Evolutionary conservation across 2,329 filamentous ascomycete species (phyloP).

Genomic region (Colletotrichum filicis): DNA sequence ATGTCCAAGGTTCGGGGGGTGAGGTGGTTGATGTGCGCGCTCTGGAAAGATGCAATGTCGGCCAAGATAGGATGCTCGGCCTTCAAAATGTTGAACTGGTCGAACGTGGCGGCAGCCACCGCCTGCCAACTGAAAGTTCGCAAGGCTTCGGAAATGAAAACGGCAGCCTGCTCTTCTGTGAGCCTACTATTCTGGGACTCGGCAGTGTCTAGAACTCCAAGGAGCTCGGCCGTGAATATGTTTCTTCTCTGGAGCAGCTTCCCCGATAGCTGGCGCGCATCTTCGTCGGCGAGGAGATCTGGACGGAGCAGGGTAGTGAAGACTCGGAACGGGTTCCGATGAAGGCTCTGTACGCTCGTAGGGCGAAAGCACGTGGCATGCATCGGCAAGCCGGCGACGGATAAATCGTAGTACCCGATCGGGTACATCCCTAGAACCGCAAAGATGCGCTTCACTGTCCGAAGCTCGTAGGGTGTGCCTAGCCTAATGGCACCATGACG

Average conservation of each 20-base stretch:
- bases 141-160: conserved; percentile 55
- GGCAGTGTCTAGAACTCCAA: conserved; percentile 48
- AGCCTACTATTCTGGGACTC: conserved; percentile 45
- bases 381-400: conserved; percentile 57
- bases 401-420: conserved; percentile 64
- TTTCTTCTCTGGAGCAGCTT: conserved; percentile 48
- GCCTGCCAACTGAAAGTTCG: conserved; percentile 61
- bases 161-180: conserved; percentile 41
- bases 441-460: conserved; percentile 56
- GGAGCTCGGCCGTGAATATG: conserved; percentile 53
- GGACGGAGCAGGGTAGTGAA: conserved; percentile 51
- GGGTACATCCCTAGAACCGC: conserved; percentile 58
- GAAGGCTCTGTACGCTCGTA: conserved; percentile 44
- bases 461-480: conserved; percentile 55
- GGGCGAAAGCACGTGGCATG: conserved; percentile 64
- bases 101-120: conserved; percentile 49
- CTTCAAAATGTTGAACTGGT: conserved; percentile 54
- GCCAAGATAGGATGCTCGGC: conserved; percentile 58
- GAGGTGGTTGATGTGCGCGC: conserved; percentile 64
- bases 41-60: conserved; percentile 55
- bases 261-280: conserved; percentile 45
- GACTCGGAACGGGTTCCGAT: conserved; percentile 55
- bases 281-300: conserved; percentile 49
- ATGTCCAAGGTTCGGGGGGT: conserved; percentile 64
- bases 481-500: conserved; percentile 61